A percentile compares a stretch with the other conserved stretches of the same genome.
phyloP scores from a whole-genome alignment of 495 filamentous ascomycete genomes.

The Lophiotrema nucula region DNA sequence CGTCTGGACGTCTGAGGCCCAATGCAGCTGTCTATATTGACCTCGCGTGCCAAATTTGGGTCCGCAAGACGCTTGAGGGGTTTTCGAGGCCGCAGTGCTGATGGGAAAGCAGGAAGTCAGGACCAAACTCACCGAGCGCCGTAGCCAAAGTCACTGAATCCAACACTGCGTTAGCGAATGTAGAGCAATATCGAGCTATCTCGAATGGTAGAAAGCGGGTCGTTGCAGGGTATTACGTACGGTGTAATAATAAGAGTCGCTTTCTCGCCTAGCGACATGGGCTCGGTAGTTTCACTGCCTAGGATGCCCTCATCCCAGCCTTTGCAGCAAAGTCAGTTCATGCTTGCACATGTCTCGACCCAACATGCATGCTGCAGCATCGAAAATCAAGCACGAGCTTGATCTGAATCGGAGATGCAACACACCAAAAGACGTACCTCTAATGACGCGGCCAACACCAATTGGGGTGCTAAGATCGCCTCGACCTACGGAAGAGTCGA shows the following conservation, averaged over 20 bases:
- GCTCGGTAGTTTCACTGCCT: constrained; percentile 4
- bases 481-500: constrained; percentile 35
- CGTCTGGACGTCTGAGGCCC: too few relatives aligned
- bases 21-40: too few relatives aligned
- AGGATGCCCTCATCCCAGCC: constrained; percentile 39
- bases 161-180: constrained; percentile 12
- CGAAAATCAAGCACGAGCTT: background rate
- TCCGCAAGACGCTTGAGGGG: too few relatives aligned
- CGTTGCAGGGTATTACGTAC: constrained; percentile 33
- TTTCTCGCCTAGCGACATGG: constrained; percentile 37
- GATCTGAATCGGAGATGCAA: background rate
- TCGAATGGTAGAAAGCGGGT: background rate
- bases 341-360: constrained; percentile 8
- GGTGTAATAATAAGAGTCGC: constrained; percentile 32
- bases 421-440: constrained; percentile 17
- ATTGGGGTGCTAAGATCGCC: constrained; percentile 31
- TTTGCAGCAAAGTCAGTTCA: constrained; percentile 29
- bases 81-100: too few relatives aligned
- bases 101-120: too few relatives aligned
- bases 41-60: too few relatives aligned
- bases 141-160: constrained; percentile 33
- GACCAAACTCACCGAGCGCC: constrained; percentile 31
- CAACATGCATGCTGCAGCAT: constrained; percentile 1
- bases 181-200: background rate
- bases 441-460: constrained; percentile 33